Conservation (phyloP, 345 rosid genomes). For the Gossypium turneri region DNA sequence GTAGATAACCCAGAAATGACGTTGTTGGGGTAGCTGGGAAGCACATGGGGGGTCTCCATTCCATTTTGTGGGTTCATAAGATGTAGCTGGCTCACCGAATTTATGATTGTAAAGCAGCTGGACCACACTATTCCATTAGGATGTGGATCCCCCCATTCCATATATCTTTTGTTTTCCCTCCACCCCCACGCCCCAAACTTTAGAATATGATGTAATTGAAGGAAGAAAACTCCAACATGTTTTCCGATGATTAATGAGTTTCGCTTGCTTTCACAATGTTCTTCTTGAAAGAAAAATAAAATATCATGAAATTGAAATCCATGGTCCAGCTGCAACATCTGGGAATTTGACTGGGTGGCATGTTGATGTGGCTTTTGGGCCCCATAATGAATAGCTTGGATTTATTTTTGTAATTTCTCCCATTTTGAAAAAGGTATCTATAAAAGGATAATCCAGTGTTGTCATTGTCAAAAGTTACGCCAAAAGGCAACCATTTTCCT, state of each 20-base stretch:
- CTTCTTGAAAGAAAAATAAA: too few relatives aligned
- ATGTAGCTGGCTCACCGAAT: conserved; percentile 10
- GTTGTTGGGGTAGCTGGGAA: conserved; percentile 1
- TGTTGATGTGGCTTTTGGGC: background rate
- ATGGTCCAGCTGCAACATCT: background rate
- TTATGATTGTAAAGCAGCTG: conserved; percentile 29
- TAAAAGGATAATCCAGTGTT: too few relatives aligned
- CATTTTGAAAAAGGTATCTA: too few relatives aligned
- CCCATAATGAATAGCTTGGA: background rate
- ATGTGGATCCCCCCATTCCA: background rate
- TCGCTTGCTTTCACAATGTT: too few relatives aligned
- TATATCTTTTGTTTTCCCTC: background rate
- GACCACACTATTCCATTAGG: conserved; percentile 26
- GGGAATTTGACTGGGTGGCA: conserved; percentile 2
- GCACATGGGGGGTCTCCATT: conserved; percentile 27
- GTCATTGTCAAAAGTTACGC: too few relatives aligned
- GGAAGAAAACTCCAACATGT: background rate
- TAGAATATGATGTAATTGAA: background rate
- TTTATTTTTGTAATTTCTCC: background rate
- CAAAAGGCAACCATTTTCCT: too few relatives aligned
- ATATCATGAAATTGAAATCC: background rate
- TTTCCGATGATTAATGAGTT: background rate
- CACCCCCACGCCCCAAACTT: background rate
- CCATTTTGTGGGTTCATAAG: background rate
- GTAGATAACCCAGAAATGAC: background rate